Evolutionary conservation across 345 rosid species (phyloP), one percentile per base, ranked within the genome.

Genomic region (Dovyalis caffra): DNA sequence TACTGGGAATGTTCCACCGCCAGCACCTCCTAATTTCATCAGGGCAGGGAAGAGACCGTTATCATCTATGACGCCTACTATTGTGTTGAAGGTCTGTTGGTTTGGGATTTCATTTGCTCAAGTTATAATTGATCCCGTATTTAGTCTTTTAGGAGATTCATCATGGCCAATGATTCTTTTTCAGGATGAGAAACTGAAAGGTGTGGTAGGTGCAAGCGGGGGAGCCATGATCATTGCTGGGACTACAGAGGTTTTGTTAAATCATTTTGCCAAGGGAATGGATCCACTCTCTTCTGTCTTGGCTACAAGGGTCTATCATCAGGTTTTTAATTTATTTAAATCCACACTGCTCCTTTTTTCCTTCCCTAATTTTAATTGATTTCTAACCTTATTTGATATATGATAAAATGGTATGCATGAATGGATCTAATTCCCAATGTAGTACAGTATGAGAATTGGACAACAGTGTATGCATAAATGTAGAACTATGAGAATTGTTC

Each of bases 251-350:
- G 93, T 90, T 73, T 80, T 84, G 47, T 49, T 90, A 68, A 89
- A 90, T 64, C 83, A 87, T 81, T 89, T 89, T 66, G 78, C 77
- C 11, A 79, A 61, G 37, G 79, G 80, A 37, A 84, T 90, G 91
- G 88, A 89, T 75, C 87, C 92, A 40, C 74, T 90, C 29, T 84
- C 90, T 60, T 80, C 91, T 3, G 83, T 90, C 31, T 33, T 81
- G 72, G 83, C 90, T 73, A 90, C 95, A 32, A 86, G 92, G 69
- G 43, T 89, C 81, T 90, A 88, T 75, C 95, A 90, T 49, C 81
- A 85, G 90, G 95, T 90, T n/a, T n/a, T n/a, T n/a, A n/a, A n/a
- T 78, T 57, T 26, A 64, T 31, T 47, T 23, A 6, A 71, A 18
- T 4, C 57, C 26, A 43, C 40, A 31, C 33, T 47, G 8, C 20